phyloP scores from a whole-genome alignment of 805 yeast species.

The Ogataea wickerhamii region DNA sequence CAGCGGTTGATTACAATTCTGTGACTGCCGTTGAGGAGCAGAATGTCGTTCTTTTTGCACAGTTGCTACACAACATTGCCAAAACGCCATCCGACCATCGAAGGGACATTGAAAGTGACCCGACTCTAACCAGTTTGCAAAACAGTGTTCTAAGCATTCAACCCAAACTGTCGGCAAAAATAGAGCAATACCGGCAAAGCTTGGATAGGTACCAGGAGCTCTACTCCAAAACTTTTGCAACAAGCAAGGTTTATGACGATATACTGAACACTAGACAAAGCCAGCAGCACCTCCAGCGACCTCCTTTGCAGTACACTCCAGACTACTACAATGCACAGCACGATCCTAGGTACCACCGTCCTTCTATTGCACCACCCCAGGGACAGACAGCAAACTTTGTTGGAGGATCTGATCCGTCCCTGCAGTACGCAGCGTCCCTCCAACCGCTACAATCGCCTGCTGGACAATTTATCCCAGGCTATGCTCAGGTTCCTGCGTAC shows the following conservation, averaged over 20 bases:
- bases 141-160: conserved; percentile 55
- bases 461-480: conserved; percentile 3
- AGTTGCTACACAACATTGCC: conserved; percentile 54
- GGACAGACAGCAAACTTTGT: too few relatives aligned
- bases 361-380: too few relatives aligned
- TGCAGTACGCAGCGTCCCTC: too few relatives aligned
- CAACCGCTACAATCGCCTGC: too few relatives aligned
- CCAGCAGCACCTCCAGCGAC: conserved; percentile 19
- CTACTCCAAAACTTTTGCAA: conserved; percentile 75
- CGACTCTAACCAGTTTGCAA: conserved; percentile 54
- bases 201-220: conserved; percentile 66
- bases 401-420: too few relatives aligned
- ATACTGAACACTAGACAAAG: conserved; percentile 55
- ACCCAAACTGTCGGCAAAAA: conserved; percentile 63
- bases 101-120: conserved; percentile 39
- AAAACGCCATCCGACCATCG: conserved; percentile 36
- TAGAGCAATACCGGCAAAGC: conserved; percentile 54
- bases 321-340: too few relatives aligned
- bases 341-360: too few relatives aligned
- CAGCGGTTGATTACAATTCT: conserved; percentile 23
- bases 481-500: conserved; percentile 4
- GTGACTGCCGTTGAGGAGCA: conserved; percentile 65
- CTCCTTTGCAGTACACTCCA: too few relatives aligned
- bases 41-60: conserved; percentile 62
- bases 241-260: conserved; percentile 71